These are phyloP conservation scores for Exophiala spinifera DNA, from an alignment of 2,329 filamentous ascomycete genomes.

Conservation along the genomic window DNA sequence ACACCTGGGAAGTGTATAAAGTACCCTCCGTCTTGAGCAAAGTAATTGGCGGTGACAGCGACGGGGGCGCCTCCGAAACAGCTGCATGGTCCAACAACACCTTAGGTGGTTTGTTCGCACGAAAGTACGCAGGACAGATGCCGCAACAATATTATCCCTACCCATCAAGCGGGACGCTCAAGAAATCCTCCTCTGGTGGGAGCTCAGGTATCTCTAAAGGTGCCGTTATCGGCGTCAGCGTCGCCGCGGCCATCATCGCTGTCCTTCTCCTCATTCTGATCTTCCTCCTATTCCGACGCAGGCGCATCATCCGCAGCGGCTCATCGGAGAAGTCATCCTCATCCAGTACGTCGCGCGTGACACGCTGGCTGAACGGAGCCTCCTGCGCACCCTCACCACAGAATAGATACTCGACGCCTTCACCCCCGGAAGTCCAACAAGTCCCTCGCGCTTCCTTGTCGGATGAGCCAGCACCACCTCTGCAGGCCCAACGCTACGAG, in stretches of 20 bases:
- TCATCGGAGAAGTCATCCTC: slow-evolving; percentile 18
- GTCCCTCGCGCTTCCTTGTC: slow-evolving; percentile 2
- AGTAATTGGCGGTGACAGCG: slow-evolving; percentile 36
- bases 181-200: slow-evolving; percentile 7
- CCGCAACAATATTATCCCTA: slow-evolving; percentile 60
- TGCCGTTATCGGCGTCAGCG: slow-evolving; percentile 61
- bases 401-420: slow-evolving; percentile 4
- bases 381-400: slow-evolving; percentile 8
- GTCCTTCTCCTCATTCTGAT: slow-evolving; percentile 52
- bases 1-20: slow-evolving; percentile 33
- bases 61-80: slow-evolving; percentile 34
- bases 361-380: slow-evolving; percentile 23
- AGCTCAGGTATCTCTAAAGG: slow-evolving; percentile 37
- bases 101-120: slow-evolving; percentile 55
- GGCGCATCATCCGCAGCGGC: slow-evolving; percentile 21
- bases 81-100: slow-evolving; percentile 31
- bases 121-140: slow-evolving; percentile 55
- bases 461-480: slow-evolving; percentile 12
- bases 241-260: slow-evolving; percentile 58
- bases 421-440: slow-evolving; percentile 14
- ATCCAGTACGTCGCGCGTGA: slow-evolving; percentile 20
- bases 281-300: slow-evolving; percentile 53
- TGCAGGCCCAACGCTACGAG: slow-evolving; percentile 18
- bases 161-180: slow-evolving; percentile 27
- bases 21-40: slow-evolving; percentile 33